Evolutionary conservation across 2,329 filamentous ascomycete genomes (phyloP).

Genomic region (Colletotrichum noveboracense): DNA sequence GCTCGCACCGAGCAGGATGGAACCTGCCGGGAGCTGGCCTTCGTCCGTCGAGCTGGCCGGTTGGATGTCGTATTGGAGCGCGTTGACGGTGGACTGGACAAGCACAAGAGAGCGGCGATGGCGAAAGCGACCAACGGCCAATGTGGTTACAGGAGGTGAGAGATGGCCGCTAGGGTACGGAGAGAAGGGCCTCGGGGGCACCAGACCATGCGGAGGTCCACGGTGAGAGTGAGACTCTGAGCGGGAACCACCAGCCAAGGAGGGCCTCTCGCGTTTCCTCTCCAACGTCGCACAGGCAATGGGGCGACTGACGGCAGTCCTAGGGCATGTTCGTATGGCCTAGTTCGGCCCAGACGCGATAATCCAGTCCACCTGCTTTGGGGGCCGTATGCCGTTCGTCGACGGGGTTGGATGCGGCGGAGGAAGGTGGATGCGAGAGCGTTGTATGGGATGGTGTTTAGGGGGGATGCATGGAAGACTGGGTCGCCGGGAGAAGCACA

Average conservation of each 20-base stretch:
- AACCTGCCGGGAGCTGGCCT: constrained; percentile 8
- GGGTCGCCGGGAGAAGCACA: neutral
- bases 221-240: neutral
- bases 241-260: constrained; percentile 1
- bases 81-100: neutral
- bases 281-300: constrained; percentile 24
- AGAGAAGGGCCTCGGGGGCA: neutral
- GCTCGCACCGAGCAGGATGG: constrained; percentile 6
- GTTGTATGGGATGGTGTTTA: neutral
- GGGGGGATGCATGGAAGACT: neutral
- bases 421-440: neutral
- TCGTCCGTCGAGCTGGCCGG: neutral
- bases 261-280: neutral
- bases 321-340: neutral
- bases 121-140: neutral
- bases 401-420: neutral
- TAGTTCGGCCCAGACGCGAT: constrained; percentile 8
- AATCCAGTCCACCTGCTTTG: constrained; percentile 4
- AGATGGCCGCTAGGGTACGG: neutral
- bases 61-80: constrained; percentile 13
- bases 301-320: constrained; percentile 17
- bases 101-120: neutral
- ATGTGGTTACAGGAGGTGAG: neutral
- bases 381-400: neutral
- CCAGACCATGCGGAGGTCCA: neutral